phyloP scores from a whole-genome alignment of 306 rosid genomes.

The Casuarina equisetifolia region DNA sequence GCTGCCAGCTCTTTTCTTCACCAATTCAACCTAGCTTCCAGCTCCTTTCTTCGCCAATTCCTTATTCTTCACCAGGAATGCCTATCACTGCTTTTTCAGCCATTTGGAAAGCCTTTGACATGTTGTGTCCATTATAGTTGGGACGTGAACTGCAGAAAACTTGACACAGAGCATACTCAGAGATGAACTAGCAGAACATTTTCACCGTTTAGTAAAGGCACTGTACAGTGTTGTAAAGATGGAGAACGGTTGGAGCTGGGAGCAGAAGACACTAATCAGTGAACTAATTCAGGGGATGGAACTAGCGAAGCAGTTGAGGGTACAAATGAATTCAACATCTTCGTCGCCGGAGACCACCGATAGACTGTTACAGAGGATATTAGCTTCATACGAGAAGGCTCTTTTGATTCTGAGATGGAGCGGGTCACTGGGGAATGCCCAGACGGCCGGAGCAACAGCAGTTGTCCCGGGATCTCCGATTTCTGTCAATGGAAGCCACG shows the following conservation, averaged over 20 bases:
- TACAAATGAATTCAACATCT: conserved; percentile 33
- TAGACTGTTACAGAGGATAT: conserved; percentile 51
- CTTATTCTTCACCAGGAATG: conserved; percentile 21
- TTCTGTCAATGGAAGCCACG: conserved; percentile 55
- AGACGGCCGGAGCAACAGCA: conserved; percentile 19
- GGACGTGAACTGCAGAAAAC: too few species aligned
- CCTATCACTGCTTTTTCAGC: conserved; percentile 23
- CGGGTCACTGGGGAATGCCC: conserved; percentile 35
- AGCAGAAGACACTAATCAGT: conserved; percentile 48
- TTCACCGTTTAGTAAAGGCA: not conserved
- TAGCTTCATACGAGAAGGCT: conserved; percentile 71
- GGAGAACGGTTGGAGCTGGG: conserved; percentile 50
- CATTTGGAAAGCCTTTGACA: not conserved
- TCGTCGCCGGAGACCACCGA: conserved; percentile 43
- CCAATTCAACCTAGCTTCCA: not conserved
- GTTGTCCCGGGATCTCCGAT: conserved; percentile 50
- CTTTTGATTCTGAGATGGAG: conserved; percentile 55
- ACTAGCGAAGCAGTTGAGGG: conserved; percentile 59
- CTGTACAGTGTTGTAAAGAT: conserved; percentile 33
- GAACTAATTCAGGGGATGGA: conserved; percentile 78
- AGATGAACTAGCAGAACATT: conserved; percentile 16
- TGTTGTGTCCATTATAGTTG: too few species aligned
- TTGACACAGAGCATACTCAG: not conserved
- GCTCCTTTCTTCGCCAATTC: too few species aligned
- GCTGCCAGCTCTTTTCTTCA: not conserved